These are phyloP conservation scores for Erucastrum elatum DNA, from an alignment of 345 rosid species.

Conservation along the genomic window DNA sequence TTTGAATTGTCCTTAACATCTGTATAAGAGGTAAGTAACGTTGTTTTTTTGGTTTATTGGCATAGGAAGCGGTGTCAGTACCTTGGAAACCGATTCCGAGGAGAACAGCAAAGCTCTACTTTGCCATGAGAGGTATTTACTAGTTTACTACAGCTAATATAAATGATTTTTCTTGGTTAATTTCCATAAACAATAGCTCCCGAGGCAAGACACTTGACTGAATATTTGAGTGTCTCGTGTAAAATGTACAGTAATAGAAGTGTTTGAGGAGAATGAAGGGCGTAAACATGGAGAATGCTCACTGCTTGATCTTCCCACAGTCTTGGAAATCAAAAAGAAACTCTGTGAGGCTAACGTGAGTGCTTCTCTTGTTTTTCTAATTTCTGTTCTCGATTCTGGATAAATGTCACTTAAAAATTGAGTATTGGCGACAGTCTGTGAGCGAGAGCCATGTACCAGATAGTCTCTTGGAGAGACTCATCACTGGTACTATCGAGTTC, in stretches of 20 bases:
- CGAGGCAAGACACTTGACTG: neutral
- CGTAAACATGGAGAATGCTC: conserved; percentile 56
- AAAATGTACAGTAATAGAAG: conserved; percentile 46
- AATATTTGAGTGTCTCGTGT: neutral
- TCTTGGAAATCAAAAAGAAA: conserved; percentile 58
- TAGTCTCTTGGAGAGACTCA: conserved; percentile 69
- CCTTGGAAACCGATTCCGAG: conserved; percentile 79
- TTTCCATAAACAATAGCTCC: neutral
- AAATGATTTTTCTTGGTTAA: neutral
- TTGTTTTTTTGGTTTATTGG: no score
- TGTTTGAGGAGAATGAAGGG: conserved; percentile 69
- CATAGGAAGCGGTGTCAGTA: conserved; percentile 70
- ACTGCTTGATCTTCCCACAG: conserved; percentile 58
- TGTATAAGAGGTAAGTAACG: conserved; percentile 45
- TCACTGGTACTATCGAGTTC: conserved; percentile 50
- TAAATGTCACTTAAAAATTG: neutral
- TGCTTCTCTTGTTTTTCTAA: neutral
- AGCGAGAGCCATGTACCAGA: conserved; percentile 64
- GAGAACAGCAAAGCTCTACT: conserved; percentile 75
- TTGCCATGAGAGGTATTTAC: conserved; percentile 74
- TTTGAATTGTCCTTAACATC: neutral
- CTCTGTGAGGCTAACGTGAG: conserved; percentile 70
- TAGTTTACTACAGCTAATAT: neutral
- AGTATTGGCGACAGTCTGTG: conserved; percentile 48
- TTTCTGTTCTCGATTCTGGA: neutral